These are phyloP conservation scores for Glutinoglossum americanum DNA, from an alignment of 495 filamentous ascomycete genomes.

Conservation along the genomic window DNA sequence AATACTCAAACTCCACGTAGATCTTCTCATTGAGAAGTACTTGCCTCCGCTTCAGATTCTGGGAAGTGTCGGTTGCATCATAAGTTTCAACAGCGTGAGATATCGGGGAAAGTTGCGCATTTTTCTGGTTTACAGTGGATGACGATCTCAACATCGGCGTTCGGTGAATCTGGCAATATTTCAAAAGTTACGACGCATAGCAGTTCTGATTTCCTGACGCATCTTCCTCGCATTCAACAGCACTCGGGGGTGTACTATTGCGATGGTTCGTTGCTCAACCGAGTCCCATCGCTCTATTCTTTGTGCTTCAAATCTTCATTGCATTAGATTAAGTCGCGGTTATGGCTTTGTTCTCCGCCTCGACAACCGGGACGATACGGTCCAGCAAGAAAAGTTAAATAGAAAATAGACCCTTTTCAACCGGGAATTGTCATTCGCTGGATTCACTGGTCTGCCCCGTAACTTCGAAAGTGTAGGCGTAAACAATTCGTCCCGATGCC, in stretches of 20 bases:
- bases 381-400: background rate
- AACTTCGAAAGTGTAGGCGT: no score
- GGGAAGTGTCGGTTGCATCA: slow-evolving; percentile 21
- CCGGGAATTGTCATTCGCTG: background rate
- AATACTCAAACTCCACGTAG: slow-evolving; percentile 30
- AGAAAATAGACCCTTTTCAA: background rate
- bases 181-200: background rate
- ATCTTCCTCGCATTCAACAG: background rate
- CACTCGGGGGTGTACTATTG: background rate
- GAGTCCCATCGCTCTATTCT: background rate
- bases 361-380: background rate
- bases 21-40: background rate
- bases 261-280: background rate
- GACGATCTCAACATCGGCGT: slow-evolving; percentile 37
- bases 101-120: slow-evolving; percentile 2
- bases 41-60: background rate
- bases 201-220: background rate
- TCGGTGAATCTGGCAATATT: slow-evolving; percentile 9
- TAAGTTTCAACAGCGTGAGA: slow-evolving; percentile 26
- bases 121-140: slow-evolving; percentile 12
- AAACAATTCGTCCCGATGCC: no score
- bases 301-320: background rate
- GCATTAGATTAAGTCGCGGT: background rate
- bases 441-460: no score
- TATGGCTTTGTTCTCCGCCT: background rate